Evolutionary conservation across 2,329 filamentous ascomycete genomes (phyloP), one percentile per base, ranked within the genome.

Genomic region (Sporothrix dimorphospora): DNA sequence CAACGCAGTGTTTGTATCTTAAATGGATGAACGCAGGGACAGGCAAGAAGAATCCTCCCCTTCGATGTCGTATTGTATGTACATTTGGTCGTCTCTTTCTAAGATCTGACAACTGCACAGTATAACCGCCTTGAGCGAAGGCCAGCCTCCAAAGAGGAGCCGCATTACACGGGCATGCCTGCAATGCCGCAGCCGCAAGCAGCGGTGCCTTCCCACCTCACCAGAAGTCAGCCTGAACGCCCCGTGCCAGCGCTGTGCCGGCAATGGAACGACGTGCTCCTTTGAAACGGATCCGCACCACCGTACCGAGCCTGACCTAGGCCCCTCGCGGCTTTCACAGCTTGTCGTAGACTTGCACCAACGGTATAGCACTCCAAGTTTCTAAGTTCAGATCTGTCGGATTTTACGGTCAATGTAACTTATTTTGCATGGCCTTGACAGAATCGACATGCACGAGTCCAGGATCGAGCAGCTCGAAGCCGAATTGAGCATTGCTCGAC

Each of bases 161-260:
- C 67, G 67, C 67, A 59, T 21, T 30, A 19, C 67, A 1, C 49
- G 67, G 21, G 67, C 67, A 0, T 69, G 67, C 16, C 34, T 59
- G 14, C 67, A 69, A 24, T 69, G 67, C 67, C 67, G 67, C n/a
- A 69, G 67, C 21, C 67, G 67, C n/a, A 69, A 69, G 38, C 67
- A 69, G 51, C 51, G 67, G 9, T 69, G 67, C 19, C 38, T 69
- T 4, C 21, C 53, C n/a, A 11, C 51, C 6, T n/a, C 67, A 3
- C n/a, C 51, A 1, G 67, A 53, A 19, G 38, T 12, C 21, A 27
- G 51, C 49, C n/a, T 40, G 24, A 40, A 34, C 7, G 51, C 49
- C 2, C 51, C 67, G 19, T 69, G 67, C 51, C 67, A 59, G 21
- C 67, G 67, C 8, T 69, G 67, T 24, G 21, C 67, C 19, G 21